Conservation (phyloP, 495 filamentous ascomycete genomes). For the Rusavskia elegans region DNA sequence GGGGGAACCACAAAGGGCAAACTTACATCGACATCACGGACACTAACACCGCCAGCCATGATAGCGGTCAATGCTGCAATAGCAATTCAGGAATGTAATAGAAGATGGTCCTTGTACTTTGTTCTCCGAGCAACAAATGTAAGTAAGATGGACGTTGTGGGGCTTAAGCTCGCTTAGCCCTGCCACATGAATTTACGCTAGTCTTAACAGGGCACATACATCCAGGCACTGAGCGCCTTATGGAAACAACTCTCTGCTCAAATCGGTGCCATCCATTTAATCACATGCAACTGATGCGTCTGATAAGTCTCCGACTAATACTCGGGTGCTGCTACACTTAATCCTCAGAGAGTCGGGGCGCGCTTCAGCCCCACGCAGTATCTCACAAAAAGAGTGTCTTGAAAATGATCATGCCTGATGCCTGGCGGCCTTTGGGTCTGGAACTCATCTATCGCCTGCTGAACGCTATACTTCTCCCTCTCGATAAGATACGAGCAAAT, state of each 20-base stretch:
- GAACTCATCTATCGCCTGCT: slow-evolving; percentile 72
- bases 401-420: slow-evolving; percentile 79
- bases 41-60: slow-evolving; percentile 60
- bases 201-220: not conserved
- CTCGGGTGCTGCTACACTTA: not conserved
- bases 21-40: slow-evolving; percentile 86
- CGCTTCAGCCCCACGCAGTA: slow-evolving; percentile 44
- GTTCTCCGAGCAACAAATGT: not conserved
- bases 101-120: not conserved
- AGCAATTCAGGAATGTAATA: not conserved
- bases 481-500: slow-evolving; percentile 87
- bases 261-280: no score
- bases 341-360: slow-evolving; percentile 29
- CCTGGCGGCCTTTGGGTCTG: slow-evolving; percentile 56
- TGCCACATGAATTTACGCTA: not conserved
- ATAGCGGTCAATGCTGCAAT: slow-evolving; percentile 32
- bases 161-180: slow-evolving; percentile 4
- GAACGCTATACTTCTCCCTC: slow-evolving; percentile 49
- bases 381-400: slow-evolving; percentile 70
- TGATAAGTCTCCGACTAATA: no score
- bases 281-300: no score
- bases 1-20: slow-evolving; percentile 8
- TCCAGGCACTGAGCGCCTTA: not conserved
- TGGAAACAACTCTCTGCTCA: no score
- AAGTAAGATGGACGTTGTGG: not conserved